Evolutionary conservation across 2,329 filamentous ascomycete species (phyloP).

Genomic region (Fusarium buxicola): DNA sequence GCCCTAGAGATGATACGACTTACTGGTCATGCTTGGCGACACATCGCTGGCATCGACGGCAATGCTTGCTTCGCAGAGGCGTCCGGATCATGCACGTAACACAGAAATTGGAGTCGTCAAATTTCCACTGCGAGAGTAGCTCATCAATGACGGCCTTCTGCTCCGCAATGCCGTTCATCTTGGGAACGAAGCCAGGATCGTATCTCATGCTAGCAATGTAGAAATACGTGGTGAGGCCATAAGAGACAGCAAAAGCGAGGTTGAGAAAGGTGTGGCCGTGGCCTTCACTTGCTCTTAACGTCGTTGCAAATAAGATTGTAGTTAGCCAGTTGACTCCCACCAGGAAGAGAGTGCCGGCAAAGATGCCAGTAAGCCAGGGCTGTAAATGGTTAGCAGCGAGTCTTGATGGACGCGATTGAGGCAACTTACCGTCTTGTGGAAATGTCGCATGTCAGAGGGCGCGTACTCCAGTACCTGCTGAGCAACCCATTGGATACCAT

Average conservation of each 20-base stretch:
- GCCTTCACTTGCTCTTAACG: conserved; percentile 30
- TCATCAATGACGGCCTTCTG: conserved; percentile 92
- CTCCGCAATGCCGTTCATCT: conserved; percentile 87
- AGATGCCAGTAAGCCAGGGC: conserved; percentile 95
- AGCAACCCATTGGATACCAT: conserved; percentile 80
- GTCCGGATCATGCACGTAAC: conserved; percentile 94
- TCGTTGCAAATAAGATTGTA: conserved; percentile 60
- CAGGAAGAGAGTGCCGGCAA: conserved; percentile 87
- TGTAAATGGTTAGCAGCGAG: conserved; percentile 49
- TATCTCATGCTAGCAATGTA: conserved; percentile 87
- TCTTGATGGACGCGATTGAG: neutral
- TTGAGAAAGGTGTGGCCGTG: conserved; percentile 77
- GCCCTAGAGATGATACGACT: conserved; percentile 50
- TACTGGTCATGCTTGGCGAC: conserved; percentile 97
- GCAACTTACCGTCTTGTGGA: conserved; percentile 83
- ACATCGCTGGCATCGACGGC: conserved; percentile 88
- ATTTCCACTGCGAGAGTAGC: conserved; percentile 85
- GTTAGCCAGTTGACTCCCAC: conserved; percentile 81
- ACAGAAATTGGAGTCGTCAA: conserved; percentile 95
- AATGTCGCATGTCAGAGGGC: conserved; percentile 86
- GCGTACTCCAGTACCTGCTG: conserved; percentile 84
- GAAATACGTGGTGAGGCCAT: conserved; percentile 81
- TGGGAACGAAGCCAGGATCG: conserved; percentile 94
- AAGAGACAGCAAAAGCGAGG: conserved; percentile 75
- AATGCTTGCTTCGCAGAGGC: conserved; percentile 95